Percentiles rank a stretch among this genome's conserved stretches.
These are phyloP conservation scores for Kodamaea sp. DNA, from an alignment of 1,139 yeast species.

Conservation along the genomic window DNA sequence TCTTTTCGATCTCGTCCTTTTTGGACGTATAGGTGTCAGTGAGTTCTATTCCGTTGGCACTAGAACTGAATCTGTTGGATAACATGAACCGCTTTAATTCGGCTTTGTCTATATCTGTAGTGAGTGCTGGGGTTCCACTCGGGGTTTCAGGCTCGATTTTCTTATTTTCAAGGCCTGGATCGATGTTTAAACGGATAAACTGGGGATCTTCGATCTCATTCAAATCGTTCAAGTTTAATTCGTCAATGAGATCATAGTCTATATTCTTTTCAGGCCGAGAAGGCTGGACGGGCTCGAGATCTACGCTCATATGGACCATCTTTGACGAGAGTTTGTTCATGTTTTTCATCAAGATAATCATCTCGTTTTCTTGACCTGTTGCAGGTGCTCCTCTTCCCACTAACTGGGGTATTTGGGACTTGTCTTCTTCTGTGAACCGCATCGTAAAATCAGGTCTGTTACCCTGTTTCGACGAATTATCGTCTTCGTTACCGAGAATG, in stretches of 20 bases:
- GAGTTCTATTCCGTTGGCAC: slow-evolving; percentile 34
- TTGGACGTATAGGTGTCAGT: slow-evolving; percentile 39
- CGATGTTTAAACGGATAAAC: slow-evolving; percentile 60
- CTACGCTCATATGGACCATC: slow-evolving; percentile 62
- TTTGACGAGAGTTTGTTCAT: slow-evolving; percentile 87
- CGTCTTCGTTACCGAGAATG: slow-evolving; percentile 76
- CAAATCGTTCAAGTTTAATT: slow-evolving; percentile 63
- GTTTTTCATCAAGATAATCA: slow-evolving; percentile 75
- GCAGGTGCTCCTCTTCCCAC: slow-evolving; percentile 4
- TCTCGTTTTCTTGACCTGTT: slow-evolving; percentile 54
- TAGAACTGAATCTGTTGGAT: slow-evolving; percentile 18
- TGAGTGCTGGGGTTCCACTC: slow-evolving; percentile 4
- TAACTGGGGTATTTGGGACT: slow-evolving; percentile 1
- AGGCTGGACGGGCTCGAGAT: slow-evolving; percentile 6
- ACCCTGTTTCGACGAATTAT: slow-evolving; percentile 75
- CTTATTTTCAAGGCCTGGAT: slow-evolving; percentile 17
- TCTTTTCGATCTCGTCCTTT: slow-evolving; percentile 44
- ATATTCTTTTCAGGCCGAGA: too few relatives aligned
- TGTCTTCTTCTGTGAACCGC: slow-evolving; percentile 56
- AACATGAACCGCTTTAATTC: slow-evolving; percentile 30
- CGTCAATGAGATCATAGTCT: slow-evolving; percentile 46
- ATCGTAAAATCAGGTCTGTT: slow-evolving; percentile 88
- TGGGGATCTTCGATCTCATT: slow-evolving; percentile 51
- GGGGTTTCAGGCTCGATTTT: slow-evolving; percentile 4
- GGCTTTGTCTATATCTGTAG: slow-evolving; percentile 15